Base-by-base conservation (phyloP, 441 rosid genomes). In the Pelargonium fulgidum region DNA sequence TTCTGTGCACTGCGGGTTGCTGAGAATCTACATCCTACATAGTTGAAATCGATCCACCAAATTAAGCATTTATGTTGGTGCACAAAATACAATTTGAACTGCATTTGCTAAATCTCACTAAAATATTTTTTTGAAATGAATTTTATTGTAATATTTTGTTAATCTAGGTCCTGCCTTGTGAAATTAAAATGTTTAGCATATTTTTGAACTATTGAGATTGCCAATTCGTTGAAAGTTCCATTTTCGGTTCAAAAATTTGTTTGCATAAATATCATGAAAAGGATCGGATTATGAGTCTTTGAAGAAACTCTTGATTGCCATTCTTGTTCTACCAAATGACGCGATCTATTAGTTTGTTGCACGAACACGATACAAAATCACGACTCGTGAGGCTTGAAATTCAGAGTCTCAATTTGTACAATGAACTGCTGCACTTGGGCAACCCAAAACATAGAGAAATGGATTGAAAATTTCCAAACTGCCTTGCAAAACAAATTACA, bases 1-100 rank as follows among this genome's bases (percentile, higher is more conserved):
- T 68, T 70, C 68, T 10, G 29, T 70, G 75, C 68, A 44, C 69
- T 39, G 65, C 68, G 64, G 80, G 77, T 73, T 67, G 80, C 73
- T 69, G 74, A 74, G 81, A 76, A 66, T 76, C 29, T 24, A 75
- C 42, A 71, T 68, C 68, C 65, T 11, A 12, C 26, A 66, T 74
- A 65, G 71, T 68, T 56, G 77, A 76, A 72, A 72, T 68, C 67
- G 76, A 70, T 47, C 64, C 66, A 56, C 29, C 1, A 24, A 24
- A 24, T 24, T 24, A 24, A 24, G 29, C 29, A 24, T 73, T 67
- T 62, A 72, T 17, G 3, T 54, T 5, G 61, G 61, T 54, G 54
- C 54, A 13, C 17, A 4, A 12, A 48, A 48, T 13, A 48, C 5
- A 9, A 45, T 2, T 2, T 1, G 17, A 48, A 48, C 17, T 48